phyloP scores from a whole-genome alignment of 257 asterid species.

The Gynochthodes officinalis region DNA sequence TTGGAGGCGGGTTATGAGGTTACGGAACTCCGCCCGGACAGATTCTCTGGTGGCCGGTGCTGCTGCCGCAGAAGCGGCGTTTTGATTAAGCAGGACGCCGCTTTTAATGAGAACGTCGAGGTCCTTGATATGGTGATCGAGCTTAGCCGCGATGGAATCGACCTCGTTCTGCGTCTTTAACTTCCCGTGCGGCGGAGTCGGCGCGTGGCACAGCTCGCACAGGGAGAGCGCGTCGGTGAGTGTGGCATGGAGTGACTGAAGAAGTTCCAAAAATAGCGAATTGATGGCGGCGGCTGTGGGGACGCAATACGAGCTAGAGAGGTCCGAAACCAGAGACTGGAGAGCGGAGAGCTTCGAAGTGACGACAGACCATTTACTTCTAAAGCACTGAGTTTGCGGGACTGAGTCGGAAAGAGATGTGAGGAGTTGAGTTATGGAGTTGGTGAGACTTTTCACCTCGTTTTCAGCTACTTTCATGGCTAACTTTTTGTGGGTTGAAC shows the following conservation, averaged over 20 bases:
- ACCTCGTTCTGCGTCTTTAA: slow-evolving; percentile 80
- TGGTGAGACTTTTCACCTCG: slow-evolving; percentile 20
- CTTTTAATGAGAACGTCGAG: slow-evolving; percentile 51
- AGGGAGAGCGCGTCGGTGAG: slow-evolving; percentile 47
- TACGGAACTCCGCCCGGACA: slow-evolving; percentile 60
- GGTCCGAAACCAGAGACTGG: slow-evolving; percentile 45
- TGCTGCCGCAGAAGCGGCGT: slow-evolving; percentile 18
- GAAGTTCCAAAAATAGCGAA: slow-evolving; percentile 54
- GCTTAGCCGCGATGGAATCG: slow-evolving; percentile 54
- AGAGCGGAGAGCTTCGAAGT: slow-evolving; percentile 53
- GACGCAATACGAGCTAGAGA: slow-evolving; percentile 24
- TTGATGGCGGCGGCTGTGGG: slow-evolving; percentile 10
- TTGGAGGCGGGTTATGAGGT: slow-evolving; percentile 72
- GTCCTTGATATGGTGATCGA: slow-evolving; percentile 66
- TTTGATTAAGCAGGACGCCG: slow-evolving; percentile 33
- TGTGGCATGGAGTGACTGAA: slow-evolving; percentile 48
- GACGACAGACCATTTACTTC: slow-evolving; percentile 69
- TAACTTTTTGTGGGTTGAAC: slow-evolving; percentile 5
- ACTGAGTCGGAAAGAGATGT: slow-evolving; percentile 46
- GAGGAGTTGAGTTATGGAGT: slow-evolving; percentile 28
- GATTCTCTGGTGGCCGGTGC: slow-evolving; percentile 41
- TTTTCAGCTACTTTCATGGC: slow-evolving; percentile 53
- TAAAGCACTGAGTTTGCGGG: slow-evolving; percentile 54
- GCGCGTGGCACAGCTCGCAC: slow-evolving; percentile 46
- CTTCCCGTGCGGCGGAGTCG: slow-evolving; percentile 51